phyloP scores from a whole-genome alignment of 2,329 filamentous ascomycete genomes.

The Scedosporium dehoogii region DNA sequence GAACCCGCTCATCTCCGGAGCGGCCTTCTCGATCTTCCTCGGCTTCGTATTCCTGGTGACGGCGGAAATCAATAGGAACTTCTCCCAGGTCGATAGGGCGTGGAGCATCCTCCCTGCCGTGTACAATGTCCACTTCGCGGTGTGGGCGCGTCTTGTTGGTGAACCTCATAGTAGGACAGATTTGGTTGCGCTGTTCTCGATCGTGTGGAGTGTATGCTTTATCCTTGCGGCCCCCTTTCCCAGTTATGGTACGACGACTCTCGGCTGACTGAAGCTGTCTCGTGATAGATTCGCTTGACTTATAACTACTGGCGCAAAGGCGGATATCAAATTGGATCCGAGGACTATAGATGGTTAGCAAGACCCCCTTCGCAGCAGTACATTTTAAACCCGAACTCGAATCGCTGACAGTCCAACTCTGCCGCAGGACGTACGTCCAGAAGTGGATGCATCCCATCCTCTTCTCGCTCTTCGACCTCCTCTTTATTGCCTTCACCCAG shows the following conservation, averaged over 20 bases:
- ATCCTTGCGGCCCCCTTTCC: neutral
- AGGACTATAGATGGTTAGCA: slow-evolving; percentile 79
- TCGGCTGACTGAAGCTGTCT: neutral
- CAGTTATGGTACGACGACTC: neutral
- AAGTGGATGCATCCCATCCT: slow-evolving; percentile 48
- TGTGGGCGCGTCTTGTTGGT: slow-evolving; percentile 72
- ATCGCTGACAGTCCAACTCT: neutral
- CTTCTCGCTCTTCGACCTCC: slow-evolving; percentile 78
- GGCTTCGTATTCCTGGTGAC: slow-evolving; percentile 61
- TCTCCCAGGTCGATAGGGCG: slow-evolving; percentile 87
- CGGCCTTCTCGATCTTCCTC: slow-evolving; percentile 63
- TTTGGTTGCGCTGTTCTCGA: slow-evolving; percentile 58
- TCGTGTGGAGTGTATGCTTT: slow-evolving; percentile 68
- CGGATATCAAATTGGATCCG: slow-evolving; percentile 77
- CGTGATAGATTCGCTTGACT: slow-evolving; percentile 64
- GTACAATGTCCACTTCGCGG: slow-evolving; percentile 73
- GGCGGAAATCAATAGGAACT: slow-evolving; percentile 84
- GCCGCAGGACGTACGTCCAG: slow-evolving; percentile 58
- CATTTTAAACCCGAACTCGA: neutral
- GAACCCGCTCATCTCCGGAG: slow-evolving; percentile 71
- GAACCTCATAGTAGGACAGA: slow-evolving; percentile 63
- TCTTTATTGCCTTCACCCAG: slow-evolving; percentile 83
- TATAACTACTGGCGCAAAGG: slow-evolving; percentile 97
- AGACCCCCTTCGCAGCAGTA: neutral
- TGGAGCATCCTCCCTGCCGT: slow-evolving; percentile 87